phyloP scores from a whole-genome alignment of 108 stramenopile genomes.

The Epithemia pelagica region DNA sequence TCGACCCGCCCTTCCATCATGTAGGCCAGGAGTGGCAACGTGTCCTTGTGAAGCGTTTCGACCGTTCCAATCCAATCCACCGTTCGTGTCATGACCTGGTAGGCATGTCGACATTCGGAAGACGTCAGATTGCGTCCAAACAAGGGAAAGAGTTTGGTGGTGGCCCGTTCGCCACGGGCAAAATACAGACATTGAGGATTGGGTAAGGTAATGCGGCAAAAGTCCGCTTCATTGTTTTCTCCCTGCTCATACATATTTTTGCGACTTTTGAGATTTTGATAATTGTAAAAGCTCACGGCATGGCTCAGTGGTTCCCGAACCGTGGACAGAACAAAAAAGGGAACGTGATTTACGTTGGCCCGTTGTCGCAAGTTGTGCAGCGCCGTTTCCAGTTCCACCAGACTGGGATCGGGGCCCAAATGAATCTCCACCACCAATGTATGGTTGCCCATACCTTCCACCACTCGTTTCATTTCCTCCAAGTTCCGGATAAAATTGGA shows the following conservation, averaged over 20 bases:
- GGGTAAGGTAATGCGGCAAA: background rate
- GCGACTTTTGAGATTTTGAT: background rate
- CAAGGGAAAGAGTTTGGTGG: background rate
- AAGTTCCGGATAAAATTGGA: background rate
- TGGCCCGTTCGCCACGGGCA: background rate
- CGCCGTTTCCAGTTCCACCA: background rate
- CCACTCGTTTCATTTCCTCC: background rate
- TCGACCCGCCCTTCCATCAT: background rate
- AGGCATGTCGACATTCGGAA: background rate
- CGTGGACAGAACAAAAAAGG: conserved; percentile 4
- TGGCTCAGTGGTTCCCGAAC: conserved; percentile 1
- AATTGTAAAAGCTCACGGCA: conserved; percentile 1
- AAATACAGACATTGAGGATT: conserved; percentile 4
- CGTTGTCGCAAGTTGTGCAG: background rate
- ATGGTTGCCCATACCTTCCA: background rate
- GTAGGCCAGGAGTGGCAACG: conserved; percentile 1
- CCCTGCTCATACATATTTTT: background rate
- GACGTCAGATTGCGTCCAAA: background rate
- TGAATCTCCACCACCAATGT: background rate
- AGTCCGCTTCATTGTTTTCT: background rate
- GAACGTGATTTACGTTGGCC: background rate
- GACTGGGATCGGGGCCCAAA: background rate
- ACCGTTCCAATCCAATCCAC: conserved; percentile 9
- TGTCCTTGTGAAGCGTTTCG: background rate
- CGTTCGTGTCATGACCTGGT: conserved; percentile 1